phyloP scores from a whole-genome alignment of 306 rosid genomes.

The Fragaria iinumae region DNA sequence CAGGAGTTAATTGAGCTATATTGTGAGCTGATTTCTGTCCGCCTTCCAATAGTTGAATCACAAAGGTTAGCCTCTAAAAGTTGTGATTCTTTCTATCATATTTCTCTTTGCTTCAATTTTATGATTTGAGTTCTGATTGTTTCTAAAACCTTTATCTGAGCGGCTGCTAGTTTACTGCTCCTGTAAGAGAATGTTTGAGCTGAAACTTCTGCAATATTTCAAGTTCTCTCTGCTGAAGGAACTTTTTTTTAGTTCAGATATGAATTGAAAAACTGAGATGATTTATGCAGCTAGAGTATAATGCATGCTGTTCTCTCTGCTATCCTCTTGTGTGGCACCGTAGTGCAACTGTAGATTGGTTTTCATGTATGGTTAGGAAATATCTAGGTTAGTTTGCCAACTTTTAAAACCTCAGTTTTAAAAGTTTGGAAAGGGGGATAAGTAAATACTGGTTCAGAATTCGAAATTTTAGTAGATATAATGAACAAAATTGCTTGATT shows the following conservation, averaged over 20 bases:
- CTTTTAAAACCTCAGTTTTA: neutral
- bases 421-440: neutral
- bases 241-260: neutral
- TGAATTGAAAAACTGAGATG: neutral
- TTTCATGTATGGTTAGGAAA: neutral
- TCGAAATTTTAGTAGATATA: neutral
- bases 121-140: neutral
- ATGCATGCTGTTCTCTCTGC: neutral
- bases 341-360: neutral
- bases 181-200: neutral
- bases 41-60: slow-evolving; percentile 86
- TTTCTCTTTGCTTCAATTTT: slow-evolving; percentile 5
- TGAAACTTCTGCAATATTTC: neutral
- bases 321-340: neutral
- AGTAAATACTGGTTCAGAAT: neutral
- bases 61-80: slow-evolving; percentile 53
- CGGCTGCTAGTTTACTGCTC: neutral
- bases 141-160: neutral
- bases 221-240: neutral
- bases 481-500: neutral
- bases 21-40: slow-evolving; percentile 75
- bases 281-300: neutral
- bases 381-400: neutral
- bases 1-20: slow-evolving; percentile 90
- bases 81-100: neutral